Evolutionary conservation across 2,329 filamentous ascomycete genomes (phyloP).

Genomic region (Diaporthe vexans): DNA sequence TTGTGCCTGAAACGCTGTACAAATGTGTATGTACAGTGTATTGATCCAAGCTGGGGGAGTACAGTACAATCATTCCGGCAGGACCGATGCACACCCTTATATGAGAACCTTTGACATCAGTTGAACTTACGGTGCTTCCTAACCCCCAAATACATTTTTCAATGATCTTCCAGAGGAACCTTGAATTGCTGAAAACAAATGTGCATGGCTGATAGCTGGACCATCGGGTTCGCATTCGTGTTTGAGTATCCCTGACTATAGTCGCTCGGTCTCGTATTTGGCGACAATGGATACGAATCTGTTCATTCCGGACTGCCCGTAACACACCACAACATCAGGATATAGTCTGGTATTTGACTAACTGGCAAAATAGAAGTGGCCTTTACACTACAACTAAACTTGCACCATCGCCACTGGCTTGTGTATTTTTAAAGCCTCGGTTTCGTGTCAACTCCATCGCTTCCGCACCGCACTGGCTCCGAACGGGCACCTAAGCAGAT

Average conservation of each 20-base stretch:
- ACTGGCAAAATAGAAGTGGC: not conserved
- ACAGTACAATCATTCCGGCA: not conserved
- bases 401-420: not conserved
- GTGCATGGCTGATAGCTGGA: not conserved
- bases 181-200: not conserved
- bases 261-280: conserved; percentile 14
- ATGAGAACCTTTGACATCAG: not conserved
- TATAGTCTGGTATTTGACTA: not conserved
- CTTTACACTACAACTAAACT: not conserved
- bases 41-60: not conserved
- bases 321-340: not conserved
- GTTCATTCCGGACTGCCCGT: not conserved
- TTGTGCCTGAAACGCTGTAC: too few species aligned
- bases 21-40: too few species aligned
- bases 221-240: conserved; percentile 4
- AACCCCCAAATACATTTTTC: not conserved
- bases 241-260: too few species aligned
- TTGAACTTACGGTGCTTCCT: not conserved
- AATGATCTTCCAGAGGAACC: not conserved
- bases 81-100: not conserved
- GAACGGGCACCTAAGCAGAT: not conserved
- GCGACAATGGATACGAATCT: not conserved
- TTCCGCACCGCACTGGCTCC: not conserved
- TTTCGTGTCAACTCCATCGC: not conserved
- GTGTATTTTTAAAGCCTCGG: not conserved